These are phyloP conservation scores for Biscogniauxia mediterranea DNA, from an alignment of 2,329 filamentous ascomycete genomes.

Conservation along the genomic window DNA sequence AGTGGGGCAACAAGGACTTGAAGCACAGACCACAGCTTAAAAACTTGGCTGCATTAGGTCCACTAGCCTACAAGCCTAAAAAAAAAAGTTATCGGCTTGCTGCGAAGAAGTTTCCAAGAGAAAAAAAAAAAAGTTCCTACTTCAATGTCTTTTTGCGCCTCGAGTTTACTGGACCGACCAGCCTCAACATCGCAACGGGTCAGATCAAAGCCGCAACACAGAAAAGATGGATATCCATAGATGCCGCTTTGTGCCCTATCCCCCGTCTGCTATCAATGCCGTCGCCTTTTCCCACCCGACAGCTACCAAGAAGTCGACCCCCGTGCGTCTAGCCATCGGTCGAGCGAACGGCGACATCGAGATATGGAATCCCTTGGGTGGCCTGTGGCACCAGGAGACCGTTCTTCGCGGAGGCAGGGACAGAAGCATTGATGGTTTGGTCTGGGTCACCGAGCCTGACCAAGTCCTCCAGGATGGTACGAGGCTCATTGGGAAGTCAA, in stretches of 20 bases:
- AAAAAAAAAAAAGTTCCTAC: conserved; percentile 1
- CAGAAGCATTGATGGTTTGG: conserved; percentile 83
- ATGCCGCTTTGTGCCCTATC: conserved; percentile 92
- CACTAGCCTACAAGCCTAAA: not conserved
- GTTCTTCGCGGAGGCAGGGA: conserved; percentile 81
- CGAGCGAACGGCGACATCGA: conserved; percentile 95
- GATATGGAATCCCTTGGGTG: conserved; percentile 88
- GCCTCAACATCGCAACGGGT: not conserved
- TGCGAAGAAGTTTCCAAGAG: not conserved
- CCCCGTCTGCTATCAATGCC: conserved; percentile 87
- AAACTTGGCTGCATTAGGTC: not conserved
- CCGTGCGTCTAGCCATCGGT: conserved; percentile 79
- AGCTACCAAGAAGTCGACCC: conserved; percentile 51
- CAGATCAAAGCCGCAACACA: conserved; percentile 7
- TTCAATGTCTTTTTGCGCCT: not conserved
- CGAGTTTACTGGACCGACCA: not conserved
- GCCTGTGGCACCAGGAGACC: conserved; percentile 85
- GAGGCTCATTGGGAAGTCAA: conserved; percentile 66
- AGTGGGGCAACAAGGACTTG: not conserved
- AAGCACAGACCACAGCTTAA: conserved; percentile 2
- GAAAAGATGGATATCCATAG: conserved; percentile 87
- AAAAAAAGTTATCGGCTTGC: not conserved
- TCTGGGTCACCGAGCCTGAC: conserved; percentile 85
- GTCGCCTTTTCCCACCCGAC: conserved; percentile 85
- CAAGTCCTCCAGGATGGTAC: conserved; percentile 63